Conservation (phyloP, 2,329 filamentous ascomycete genomes). For the Penicillium hesseltinei region DNA sequence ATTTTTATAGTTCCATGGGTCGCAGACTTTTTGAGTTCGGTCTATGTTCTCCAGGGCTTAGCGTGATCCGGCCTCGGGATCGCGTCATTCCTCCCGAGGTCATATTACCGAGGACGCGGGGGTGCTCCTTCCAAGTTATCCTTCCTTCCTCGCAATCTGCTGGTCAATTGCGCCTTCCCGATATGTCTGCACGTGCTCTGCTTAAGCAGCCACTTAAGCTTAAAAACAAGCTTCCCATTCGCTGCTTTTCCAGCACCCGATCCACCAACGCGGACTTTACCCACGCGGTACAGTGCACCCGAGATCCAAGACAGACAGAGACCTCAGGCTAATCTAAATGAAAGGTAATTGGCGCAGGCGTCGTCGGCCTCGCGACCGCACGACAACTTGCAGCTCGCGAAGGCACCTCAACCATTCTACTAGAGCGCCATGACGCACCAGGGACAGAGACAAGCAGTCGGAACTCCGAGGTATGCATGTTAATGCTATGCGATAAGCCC, state of each 20-base stretch:
- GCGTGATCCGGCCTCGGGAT: neutral
- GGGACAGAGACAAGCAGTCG: conserved; percentile 86
- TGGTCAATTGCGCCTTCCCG: conserved; percentile 6
- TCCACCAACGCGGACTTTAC: conserved; percentile 58
- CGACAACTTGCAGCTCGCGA: conserved; percentile 64
- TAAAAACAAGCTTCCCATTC: conserved; percentile 8
- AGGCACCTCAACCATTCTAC: conserved; percentile 66
- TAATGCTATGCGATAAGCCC: neutral
- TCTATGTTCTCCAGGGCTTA: neutral
- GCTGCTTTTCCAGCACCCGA: conserved; percentile 46
- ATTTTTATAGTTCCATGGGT: neutral
- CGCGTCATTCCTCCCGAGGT: neutral
- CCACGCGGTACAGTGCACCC: conserved; percentile 49
- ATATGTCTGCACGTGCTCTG: conserved; percentile 16
- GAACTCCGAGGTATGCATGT: conserved; percentile 69
- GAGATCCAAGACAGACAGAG: neutral
- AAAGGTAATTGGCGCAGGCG: conserved; percentile 65
- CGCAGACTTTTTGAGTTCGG: neutral
- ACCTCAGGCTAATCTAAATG: conserved; percentile 3
- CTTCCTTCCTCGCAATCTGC: conserved; percentile 5
- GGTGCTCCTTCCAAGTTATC: neutral
- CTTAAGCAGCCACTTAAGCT: neutral
- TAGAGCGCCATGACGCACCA: conserved; percentile 72
- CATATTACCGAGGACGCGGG: neutral
- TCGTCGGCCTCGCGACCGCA: conserved; percentile 78